Evolutionary conservation across 2,329 filamentous ascomycete species (phyloP).

Genomic region (Aspergillus fumigatus): DNA sequence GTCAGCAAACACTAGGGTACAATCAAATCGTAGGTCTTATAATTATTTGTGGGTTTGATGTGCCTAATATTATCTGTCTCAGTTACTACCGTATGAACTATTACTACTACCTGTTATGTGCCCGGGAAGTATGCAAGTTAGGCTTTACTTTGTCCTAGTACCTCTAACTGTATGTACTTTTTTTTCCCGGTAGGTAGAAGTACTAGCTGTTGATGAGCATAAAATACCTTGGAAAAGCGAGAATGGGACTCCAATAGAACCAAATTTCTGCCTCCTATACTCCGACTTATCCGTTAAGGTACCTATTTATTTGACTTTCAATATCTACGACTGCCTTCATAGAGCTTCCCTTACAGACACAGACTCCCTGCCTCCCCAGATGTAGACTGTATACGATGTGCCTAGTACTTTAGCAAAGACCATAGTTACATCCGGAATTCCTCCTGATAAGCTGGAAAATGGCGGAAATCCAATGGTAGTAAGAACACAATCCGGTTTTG

Average conservation of each 20-base stretch:
- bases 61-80: not conserved
- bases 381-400: not conserved
- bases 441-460: not conserved
- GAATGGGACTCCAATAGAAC: not conserved
- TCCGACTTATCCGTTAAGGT: not conserved
- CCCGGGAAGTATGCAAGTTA: not conserved
- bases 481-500: not conserved
- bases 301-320: not conserved
- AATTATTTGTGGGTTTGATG: not conserved
- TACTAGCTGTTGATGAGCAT: not conserved
- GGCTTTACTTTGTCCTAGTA: not conserved
- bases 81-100: not conserved
- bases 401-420: no score
- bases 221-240: not conserved
- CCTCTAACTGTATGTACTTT: not conserved
- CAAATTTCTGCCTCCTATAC: not conserved
- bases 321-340: not conserved
- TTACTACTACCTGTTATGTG: not conserved
- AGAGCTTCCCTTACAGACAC: not conserved
- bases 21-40: not conserved
- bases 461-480: not conserved
- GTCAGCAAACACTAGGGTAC: conserved; percentile 11
- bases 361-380: not conserved
- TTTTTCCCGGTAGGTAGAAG: not conserved
- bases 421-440: not conserved